Evolutionary conservation across 306 rosid genomes (phyloP).

Genomic region (Inga oerstediana): DNA sequence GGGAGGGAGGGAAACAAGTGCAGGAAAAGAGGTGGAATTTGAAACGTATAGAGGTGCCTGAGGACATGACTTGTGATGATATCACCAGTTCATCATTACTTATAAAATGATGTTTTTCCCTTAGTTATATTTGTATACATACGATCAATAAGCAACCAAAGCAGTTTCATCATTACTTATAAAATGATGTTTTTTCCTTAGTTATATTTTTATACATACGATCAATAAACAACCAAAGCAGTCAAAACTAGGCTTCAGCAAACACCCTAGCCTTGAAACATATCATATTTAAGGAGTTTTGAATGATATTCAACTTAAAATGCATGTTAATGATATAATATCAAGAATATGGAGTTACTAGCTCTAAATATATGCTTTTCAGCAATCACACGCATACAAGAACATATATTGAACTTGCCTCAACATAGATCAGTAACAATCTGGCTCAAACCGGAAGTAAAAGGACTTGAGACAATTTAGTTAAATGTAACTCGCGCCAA

Average conservation of each 20-base stretch:
- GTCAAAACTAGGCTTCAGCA: not conserved
- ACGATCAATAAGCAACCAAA: not conserved
- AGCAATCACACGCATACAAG: not conserved
- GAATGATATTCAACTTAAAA: not conserved
- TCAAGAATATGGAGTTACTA: not conserved
- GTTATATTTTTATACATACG: not conserved
- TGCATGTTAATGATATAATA: not conserved
- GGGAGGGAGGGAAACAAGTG: not conserved
- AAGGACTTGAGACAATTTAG: not conserved
- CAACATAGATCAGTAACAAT: not conserved
- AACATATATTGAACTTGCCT: not conserved
- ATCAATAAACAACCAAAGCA: not conserved
- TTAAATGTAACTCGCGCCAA: not conserved
- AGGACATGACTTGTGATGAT: not conserved
- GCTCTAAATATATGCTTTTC: not conserved
- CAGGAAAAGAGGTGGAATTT: not conserved
- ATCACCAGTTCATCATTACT: not conserved
- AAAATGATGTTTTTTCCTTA: not conserved
- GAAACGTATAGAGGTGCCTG: not conserved
- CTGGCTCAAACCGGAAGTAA: not conserved
- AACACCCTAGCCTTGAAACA: not conserved
- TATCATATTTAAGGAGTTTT: conserved; percentile 2
- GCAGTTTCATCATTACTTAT: not conserved
- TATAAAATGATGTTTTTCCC: not conserved
- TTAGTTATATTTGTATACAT: not conserved